phyloP scores from a whole-genome alignment of 441 rosid genomes.

The Rhodomyrtus psidioides region DNA sequence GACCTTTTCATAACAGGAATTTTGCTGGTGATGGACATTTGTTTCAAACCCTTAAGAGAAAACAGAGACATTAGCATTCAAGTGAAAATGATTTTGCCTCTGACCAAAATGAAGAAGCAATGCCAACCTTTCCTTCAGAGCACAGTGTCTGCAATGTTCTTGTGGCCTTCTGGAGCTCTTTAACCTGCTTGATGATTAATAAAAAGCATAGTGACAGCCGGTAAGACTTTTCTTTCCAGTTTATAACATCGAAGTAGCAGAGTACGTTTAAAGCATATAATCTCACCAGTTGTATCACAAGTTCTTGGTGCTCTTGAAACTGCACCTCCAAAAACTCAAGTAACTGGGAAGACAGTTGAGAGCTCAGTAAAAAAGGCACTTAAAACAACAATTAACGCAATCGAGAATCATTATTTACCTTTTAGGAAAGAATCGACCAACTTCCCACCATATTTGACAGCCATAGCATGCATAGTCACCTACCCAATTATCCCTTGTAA shows the following conservation, averaged over 20 bases:
- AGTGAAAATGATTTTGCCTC: neutral
- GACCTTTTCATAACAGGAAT: conserved; percentile 74
- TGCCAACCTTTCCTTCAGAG: conserved; percentile 86
- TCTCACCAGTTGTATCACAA: conserved; percentile 58
- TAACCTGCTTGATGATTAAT: conserved; percentile 38
- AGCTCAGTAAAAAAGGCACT: conserved; percentile 8
- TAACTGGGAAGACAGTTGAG: conserved; percentile 31
- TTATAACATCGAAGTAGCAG: neutral
- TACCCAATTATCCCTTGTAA: conserved; percentile 11
- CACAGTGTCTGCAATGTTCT: conserved; percentile 81
- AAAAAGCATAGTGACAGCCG: neutral
- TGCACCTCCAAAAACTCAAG: conserved; percentile 66
- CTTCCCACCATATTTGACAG: conserved; percentile 83
- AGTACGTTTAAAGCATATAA: neutral
- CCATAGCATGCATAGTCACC: conserved; percentile 68
- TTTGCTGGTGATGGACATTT: conserved; percentile 65
- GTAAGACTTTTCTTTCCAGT: neutral
- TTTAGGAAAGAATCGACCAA: conserved; percentile 69
- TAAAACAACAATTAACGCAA: neutral
- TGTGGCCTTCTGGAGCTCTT: conserved; percentile 82
- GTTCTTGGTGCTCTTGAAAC: conserved; percentile 56
- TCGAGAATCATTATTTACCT: conserved; percentile 28
- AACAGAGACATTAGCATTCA: neutral
- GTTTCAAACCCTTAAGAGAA: conserved; percentile 58
- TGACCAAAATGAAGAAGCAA: neutral